Conservation (phyloP, 2,329 filamentous ascomycete species). For the Cladosporium halotolerans region DNA sequence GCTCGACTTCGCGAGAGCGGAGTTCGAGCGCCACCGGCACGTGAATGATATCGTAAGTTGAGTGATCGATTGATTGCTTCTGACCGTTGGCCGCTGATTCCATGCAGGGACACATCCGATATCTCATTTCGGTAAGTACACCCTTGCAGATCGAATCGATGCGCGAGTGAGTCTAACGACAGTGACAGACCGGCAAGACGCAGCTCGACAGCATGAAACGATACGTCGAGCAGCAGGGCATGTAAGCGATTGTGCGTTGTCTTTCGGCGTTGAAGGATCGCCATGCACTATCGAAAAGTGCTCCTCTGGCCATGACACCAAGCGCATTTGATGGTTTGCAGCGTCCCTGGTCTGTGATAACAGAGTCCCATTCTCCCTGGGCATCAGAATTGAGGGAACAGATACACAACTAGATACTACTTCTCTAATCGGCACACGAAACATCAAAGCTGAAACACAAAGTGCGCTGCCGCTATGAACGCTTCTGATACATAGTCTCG, state of each 20-base stretch:
- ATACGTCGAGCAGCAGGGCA: constrained; percentile 33
- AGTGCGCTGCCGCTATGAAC: no score
- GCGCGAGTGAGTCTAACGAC: background rate
- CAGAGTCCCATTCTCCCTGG: no score
- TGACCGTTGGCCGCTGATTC: constrained; percentile 12
- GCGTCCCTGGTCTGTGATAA: no score
- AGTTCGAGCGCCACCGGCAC: constrained; percentile 43
- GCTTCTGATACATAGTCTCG: no score
- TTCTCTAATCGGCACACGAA: no score
- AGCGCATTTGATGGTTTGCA: no score
- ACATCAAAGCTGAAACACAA: no score
- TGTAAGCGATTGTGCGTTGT: constrained; percentile 2
- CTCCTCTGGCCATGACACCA: no score
- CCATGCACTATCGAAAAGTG: no score
- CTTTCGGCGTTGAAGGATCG: no score
- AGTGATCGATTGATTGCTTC: background rate
- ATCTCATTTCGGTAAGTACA: constrained; percentile 39
- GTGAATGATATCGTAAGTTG: constrained; percentile 42
- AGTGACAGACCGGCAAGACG: constrained; percentile 42
- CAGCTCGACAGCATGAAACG: constrained; percentile 45
- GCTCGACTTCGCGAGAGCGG: constrained; percentile 41
- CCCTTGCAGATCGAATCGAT: background rate
- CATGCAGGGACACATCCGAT: constrained; percentile 40
- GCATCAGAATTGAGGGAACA: no score
- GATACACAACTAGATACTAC: no score